phyloP scores from a whole-genome alignment of 2,329 filamentous ascomycete genomes.

The Apiospora aurea region DNA sequence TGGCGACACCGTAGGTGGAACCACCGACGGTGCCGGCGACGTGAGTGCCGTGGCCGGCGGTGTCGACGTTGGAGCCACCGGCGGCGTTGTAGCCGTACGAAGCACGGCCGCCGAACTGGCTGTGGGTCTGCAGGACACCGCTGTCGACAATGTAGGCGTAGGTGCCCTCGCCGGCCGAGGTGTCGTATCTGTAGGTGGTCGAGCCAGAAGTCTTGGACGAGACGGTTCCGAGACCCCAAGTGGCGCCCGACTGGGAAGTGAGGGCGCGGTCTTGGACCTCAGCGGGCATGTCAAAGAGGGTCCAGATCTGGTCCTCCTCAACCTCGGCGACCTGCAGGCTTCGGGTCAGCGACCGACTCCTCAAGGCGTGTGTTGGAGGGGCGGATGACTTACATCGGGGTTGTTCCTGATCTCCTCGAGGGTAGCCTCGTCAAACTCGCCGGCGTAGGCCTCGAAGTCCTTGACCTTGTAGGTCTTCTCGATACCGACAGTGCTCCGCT shows the following conservation, averaged over 20 bases:
- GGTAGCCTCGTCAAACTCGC: constrained; percentile 51
- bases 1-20: constrained; percentile 52
- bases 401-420: constrained; percentile 47
- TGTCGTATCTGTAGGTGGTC: constrained; percentile 51
- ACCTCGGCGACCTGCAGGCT: constrained; percentile 38
- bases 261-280: constrained; percentile 34
- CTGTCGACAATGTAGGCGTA: constrained; percentile 64
- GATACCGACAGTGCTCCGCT: constrained; percentile 45
- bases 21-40: constrained; percentile 54
- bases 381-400: constrained; percentile 40
- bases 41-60: constrained; percentile 55
- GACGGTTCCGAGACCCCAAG: constrained; percentile 56
- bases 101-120: constrained; percentile 51
- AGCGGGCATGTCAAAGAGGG: constrained; percentile 35
- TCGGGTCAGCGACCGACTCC: constrained; percentile 26
- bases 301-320: constrained; percentile 41
- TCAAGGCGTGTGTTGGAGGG: neutral
- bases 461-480: constrained; percentile 51
- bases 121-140: constrained; percentile 55
- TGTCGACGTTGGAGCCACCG: constrained; percentile 46
- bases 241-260: constrained; percentile 43
- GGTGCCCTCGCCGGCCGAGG: constrained; percentile 47
- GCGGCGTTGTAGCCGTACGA: constrained; percentile 41
- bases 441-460: constrained; percentile 50
- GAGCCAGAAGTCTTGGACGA: constrained; percentile 47